These are phyloP conservation scores for Lecanoromycetidae sp. DNA, from an alignment of 2,329 filamentous ascomycete species.

Conservation along the genomic window DNA sequence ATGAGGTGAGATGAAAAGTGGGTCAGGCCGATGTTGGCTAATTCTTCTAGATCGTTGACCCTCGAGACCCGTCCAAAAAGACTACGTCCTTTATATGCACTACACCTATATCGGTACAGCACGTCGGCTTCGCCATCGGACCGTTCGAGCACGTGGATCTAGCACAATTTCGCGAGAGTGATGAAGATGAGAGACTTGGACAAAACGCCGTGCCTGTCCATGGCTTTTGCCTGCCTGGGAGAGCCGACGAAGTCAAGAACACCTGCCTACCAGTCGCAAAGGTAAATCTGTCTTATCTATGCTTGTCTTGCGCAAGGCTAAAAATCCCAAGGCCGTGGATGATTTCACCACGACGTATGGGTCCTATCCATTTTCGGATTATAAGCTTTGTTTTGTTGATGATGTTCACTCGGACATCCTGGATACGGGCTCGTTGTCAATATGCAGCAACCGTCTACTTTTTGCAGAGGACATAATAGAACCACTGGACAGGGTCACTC, in stretches of 20 bases:
- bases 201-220: slow-evolving; percentile 79
- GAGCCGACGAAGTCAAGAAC: slow-evolving; percentile 70
- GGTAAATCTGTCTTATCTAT: too few relatives aligned
- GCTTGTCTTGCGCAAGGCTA: too few relatives aligned
- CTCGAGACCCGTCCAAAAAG: slow-evolving; percentile 67
- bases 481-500: slow-evolving; percentile 66
- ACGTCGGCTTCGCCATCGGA: slow-evolving; percentile 86
- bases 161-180: slow-evolving; percentile 75
- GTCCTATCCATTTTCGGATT: slow-evolving; percentile 71
- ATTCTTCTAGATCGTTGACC: slow-evolving; percentile 47
- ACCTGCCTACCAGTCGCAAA: slow-evolving; percentile 73
- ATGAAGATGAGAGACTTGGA: slow-evolving; percentile 82
- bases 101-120: slow-evolving; percentile 66
- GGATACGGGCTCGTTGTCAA: slow-evolving; percentile 68
- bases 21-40: slow-evolving; percentile 1
- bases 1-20: slow-evolving; percentile 48
- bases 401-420: slow-evolving; percentile 66
- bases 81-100: slow-evolving; percentile 73
- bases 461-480: slow-evolving; percentile 80
- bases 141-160: slow-evolving; percentile 91
- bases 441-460: slow-evolving; percentile 76
- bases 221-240: slow-evolving; percentile 79
- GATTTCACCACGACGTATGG: slow-evolving; percentile 81
- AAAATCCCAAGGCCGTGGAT: slow-evolving; percentile 55
- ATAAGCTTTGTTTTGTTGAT: slow-evolving; percentile 89